Evolutionary conservation across 2,329 filamentous ascomycete species (phyloP).

Genomic region (Ceratocystis huliohia): DNA sequence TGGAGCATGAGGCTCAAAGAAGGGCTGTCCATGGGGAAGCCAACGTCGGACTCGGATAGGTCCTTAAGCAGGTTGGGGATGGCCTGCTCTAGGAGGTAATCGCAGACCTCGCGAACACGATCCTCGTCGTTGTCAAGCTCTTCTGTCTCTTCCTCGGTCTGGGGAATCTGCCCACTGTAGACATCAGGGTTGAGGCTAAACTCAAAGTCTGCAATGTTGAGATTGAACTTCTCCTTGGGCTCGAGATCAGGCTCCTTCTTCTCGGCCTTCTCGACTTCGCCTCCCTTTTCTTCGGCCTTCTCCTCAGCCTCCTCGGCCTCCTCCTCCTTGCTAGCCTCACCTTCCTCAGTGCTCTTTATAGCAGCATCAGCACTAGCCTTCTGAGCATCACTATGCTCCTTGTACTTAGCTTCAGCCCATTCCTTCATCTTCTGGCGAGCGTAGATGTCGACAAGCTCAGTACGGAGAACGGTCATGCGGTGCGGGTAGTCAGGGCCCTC

Average conservation of each 20-base stretch:
- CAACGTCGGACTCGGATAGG: conserved; percentile 80
- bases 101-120: conserved; percentile 73
- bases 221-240: conserved; percentile 32
- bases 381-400: conserved; percentile 29
- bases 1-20: conserved; percentile 80
- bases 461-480: conserved; percentile 84
- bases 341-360: conserved; percentile 25
- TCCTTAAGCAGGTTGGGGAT: conserved; percentile 81
- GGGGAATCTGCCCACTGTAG: conserved; percentile 81
- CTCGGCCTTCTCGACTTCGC: conserved; percentile 20
- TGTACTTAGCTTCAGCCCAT: conserved; percentile 62
- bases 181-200: conserved; percentile 90
- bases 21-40: conserved; percentile 96
- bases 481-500: conserved; percentile 72
- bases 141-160: conserved; percentile 79
- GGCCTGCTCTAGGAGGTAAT: conserved; percentile 60
- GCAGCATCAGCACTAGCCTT: conserved; percentile 26
- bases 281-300: conserved; percentile 19
- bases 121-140: conserved; percentile 73
- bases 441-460: conserved; percentile 79
- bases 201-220: conserved; percentile 77
- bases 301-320: conserved; percentile 28
- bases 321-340: conserved; percentile 29
- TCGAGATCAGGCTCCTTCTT: conserved; percentile 38
- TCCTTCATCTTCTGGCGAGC: conserved; percentile 76